These are phyloP conservation scores for Pythium guiyangense DNA, from an alignment of 352 stramenopile species.

Conservation along the genomic window DNA sequence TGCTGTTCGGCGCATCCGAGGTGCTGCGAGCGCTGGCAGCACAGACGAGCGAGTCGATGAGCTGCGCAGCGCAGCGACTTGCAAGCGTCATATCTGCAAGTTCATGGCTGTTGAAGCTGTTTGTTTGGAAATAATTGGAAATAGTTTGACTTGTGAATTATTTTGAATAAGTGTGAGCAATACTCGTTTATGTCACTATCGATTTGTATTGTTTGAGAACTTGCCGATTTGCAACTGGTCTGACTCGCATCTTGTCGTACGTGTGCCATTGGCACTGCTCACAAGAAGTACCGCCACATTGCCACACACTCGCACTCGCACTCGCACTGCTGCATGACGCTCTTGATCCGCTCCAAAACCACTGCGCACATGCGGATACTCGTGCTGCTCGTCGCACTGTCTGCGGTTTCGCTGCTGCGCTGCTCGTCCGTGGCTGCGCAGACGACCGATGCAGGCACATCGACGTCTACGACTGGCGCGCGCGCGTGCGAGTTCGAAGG, in stretches of 20 bases:
- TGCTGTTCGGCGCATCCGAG: too few species aligned
- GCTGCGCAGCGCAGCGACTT: not conserved
- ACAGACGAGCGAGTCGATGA: constrained; percentile 8
- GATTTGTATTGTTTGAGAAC: too few species aligned
- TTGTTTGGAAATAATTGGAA: too few species aligned
- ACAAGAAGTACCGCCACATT: not conserved
- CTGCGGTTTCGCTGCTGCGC: not conserved
- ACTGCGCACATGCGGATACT: not conserved
- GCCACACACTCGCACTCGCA: too few species aligned
- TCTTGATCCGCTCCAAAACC: not conserved
- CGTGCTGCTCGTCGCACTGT: not conserved
- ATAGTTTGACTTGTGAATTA: too few species aligned
- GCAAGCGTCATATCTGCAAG: not conserved
- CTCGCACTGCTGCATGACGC: not conserved
- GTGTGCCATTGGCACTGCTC: too few species aligned
- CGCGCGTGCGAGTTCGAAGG: constrained; percentile 38
- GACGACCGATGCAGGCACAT: too few species aligned
- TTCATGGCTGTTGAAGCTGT: too few species aligned
- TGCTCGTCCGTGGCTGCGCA: not conserved
- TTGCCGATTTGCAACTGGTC: too few species aligned
- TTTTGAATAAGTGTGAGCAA: too few species aligned
- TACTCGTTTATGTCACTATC: too few species aligned
- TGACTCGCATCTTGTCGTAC: too few species aligned
- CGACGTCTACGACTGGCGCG: not conserved
- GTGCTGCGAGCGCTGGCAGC: not conserved